These are phyloP conservation scores for Termitomyces titanicus DNA, from an alignment of 768 basidiomycete genomes.

Conservation along the genomic window DNA sequence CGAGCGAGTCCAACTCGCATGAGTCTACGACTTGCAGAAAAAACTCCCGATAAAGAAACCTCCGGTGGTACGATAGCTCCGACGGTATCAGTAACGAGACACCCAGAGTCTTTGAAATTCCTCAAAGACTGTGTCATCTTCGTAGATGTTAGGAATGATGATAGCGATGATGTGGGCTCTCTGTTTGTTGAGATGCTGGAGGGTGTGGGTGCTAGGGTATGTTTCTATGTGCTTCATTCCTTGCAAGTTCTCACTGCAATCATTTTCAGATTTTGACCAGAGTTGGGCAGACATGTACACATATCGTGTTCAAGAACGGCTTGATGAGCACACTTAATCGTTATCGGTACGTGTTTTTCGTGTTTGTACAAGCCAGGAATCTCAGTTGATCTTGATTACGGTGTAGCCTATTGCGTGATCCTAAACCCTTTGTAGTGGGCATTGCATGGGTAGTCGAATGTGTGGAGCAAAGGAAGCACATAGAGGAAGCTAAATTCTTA, in stretches of 20 bases:
- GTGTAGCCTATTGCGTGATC: conserved; percentile 58
- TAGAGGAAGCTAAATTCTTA: conserved; percentile 64
- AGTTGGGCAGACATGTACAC: conserved; percentile 72
- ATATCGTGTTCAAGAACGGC: conserved; percentile 85
- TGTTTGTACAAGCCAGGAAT: neutral
- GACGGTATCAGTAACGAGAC: conserved; percentile 17
- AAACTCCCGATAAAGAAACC: conserved; percentile 11
- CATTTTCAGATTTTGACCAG: conserved; percentile 52
- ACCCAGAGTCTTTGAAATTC: conserved; percentile 41
- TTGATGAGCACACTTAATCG: conserved; percentile 67
- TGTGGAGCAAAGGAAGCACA: conserved; percentile 57
- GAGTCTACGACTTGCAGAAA: conserved; percentile 10
- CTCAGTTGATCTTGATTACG: neutral
- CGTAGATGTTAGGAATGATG: conserved; percentile 85
- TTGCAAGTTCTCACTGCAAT: neutral
- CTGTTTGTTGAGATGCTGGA: conserved; percentile 83
- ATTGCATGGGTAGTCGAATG: conserved; percentile 91
- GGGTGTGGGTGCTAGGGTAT: conserved; percentile 75
- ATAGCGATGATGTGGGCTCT: conserved; percentile 75
- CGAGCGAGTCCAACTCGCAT: conserved; percentile 9
- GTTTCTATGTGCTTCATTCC: neutral
- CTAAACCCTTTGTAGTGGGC: conserved; percentile 71
- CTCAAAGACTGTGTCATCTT: conserved; percentile 76
- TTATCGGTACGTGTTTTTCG: conserved; percentile 49
- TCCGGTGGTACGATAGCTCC: conserved; percentile 19